Percentiles rank a stretch among this genome's conserved stretches.
Evolutionary conservation across 176 grass and related monocot genomes (phyloP).

Genomic region (Rhynchospora pubera): DNA sequence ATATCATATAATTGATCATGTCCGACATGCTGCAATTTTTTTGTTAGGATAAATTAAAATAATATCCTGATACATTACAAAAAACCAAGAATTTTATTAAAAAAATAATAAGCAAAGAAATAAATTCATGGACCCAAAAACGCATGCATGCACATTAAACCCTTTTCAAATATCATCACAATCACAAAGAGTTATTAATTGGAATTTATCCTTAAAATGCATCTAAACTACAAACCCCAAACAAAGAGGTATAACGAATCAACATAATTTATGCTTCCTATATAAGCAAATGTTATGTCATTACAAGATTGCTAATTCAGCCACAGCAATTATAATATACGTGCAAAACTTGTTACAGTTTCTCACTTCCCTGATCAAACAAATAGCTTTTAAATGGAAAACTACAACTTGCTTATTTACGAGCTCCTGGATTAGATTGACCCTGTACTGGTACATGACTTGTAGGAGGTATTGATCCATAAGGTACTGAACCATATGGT

Average conservation of each 20-base stretch:
- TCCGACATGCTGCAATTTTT: too few relatives aligned
- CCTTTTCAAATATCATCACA: neutral
- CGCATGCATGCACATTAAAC: neutral
- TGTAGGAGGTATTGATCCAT: constrained; percentile 47
- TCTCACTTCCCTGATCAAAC: constrained; percentile 9
- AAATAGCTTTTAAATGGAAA: constrained; percentile 9
- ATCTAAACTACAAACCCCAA: neutral
- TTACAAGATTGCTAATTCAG: constrained; percentile 1
- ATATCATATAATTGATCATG: too few relatives aligned
- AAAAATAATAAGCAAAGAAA: neutral
- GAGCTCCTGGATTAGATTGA: constrained; percentile 17
- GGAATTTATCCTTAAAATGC: neutral
- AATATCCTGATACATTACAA: too few relatives aligned
- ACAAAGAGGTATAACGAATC: neutral
- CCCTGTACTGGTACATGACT: constrained; percentile 41
- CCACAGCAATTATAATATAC: neutral
- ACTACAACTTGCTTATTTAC: constrained; percentile 20
- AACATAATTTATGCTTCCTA: neutral
- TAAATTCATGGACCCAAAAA: neutral
- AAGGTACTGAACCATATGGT: constrained; percentile 43
- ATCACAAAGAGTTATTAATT: neutral
- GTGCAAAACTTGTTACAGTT: neutral
- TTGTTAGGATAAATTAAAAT: too few relatives aligned
- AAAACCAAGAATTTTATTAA: too few relatives aligned
- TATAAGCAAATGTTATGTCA: neutral